Conservation (phyloP, 139 green algal genomes). For the Volvox africanus region DNA sequence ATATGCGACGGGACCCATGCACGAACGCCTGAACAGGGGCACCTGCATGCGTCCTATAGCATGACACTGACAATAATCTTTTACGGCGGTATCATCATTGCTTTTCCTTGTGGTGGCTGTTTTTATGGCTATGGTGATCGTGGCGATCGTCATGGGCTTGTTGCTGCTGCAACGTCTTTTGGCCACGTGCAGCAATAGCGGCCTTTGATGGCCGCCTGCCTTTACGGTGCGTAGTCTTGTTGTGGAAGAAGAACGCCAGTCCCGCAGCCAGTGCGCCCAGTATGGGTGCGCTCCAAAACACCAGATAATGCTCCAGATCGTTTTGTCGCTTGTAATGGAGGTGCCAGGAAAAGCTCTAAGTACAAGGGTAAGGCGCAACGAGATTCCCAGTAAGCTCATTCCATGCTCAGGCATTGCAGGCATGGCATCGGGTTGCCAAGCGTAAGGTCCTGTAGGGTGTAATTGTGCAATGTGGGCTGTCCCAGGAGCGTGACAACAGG, state of each 20-base stretch:
- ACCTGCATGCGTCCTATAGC: no score
- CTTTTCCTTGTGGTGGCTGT: neutral
- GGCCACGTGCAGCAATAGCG: neutral
- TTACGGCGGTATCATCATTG: neutral
- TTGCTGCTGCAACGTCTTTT: constrained; percentile 6
- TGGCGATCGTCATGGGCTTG: neutral
- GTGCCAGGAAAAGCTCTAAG: constrained; percentile 57
- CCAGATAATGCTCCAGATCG: constrained; percentile 51
- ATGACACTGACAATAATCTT: no score
- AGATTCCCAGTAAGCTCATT: no score
- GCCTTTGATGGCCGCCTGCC: neutral
- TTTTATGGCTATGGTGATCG: neutral
- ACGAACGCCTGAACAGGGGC: no score
- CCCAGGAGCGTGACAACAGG: no score
- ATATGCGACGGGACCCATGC: no score
- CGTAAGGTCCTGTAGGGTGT: no score
- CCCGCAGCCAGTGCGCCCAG: constrained; percentile 51
- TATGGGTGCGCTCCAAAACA: constrained; percentile 66
- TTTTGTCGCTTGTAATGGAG: constrained; percentile 54
- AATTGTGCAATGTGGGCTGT: no score
- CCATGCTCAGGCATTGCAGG: no score
- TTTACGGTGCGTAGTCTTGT: neutral
- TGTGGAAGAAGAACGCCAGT: constrained; percentile 16
- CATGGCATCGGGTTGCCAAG: no score
- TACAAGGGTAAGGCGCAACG: neutral